Percentiles rank a stretch among this genome's conserved stretches.
phyloP scores from a whole-genome alignment of 169 alveolate genomes.

The Cyclospora cayetanensis region DNA sequence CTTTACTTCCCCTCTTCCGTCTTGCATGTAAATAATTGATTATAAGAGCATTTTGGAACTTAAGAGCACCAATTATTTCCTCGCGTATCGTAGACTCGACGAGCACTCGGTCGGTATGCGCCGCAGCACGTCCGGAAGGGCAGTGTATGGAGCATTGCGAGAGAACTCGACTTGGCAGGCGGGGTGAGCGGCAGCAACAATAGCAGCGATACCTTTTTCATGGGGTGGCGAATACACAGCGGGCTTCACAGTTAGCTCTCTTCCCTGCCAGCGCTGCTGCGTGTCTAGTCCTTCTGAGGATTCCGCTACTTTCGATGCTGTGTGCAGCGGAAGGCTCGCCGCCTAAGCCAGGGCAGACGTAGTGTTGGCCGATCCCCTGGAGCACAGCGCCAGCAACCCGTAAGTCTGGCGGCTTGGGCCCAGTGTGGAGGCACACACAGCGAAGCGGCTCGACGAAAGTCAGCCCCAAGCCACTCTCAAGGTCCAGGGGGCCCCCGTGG shows the following conservation, averaged over 20 bases:
- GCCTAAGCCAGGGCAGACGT: neutral
- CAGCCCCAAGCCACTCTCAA: neutral
- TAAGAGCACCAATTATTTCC: too few relatives aligned
- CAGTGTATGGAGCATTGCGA: slow-evolving; percentile 52
- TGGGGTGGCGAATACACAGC: neutral
- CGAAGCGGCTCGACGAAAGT: neutral
- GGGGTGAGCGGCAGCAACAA: slow-evolving; percentile 24
- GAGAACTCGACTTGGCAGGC: slow-evolving; percentile 47
- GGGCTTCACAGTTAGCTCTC: neutral
- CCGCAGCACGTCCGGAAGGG: slow-evolving; percentile 63
- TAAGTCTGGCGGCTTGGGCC: neutral
- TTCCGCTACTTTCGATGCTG: neutral
- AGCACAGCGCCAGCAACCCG: slow-evolving; percentile 4
- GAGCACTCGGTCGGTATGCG: too few relatives aligned
- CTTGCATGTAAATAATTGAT: neutral
- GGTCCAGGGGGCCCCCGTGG: too few relatives aligned
- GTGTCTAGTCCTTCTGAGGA: neutral
- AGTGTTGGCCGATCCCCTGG: neutral
- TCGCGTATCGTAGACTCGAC: too few relatives aligned
- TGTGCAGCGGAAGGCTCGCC: slow-evolving; percentile 3
- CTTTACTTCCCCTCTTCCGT: neutral
- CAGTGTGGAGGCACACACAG: neutral
- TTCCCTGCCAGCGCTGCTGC: neutral
- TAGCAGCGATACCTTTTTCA: neutral
- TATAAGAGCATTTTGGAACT: neutral